Evolutionary conservation across 805 yeast species (phyloP).

Genomic region (Wickerhamiella shivajii): DNA sequence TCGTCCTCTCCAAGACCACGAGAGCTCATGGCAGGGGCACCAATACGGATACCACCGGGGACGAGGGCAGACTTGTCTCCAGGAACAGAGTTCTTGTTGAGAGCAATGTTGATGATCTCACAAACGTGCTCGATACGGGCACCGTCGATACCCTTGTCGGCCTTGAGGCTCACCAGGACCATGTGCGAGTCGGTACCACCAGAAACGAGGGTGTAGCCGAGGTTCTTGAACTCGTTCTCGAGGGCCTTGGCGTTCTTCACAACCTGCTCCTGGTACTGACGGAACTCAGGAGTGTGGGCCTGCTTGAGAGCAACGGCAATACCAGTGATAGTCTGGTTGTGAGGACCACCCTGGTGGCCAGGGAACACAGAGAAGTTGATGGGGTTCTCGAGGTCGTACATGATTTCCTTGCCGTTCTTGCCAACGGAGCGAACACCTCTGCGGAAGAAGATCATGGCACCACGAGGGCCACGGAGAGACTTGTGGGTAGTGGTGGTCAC

Average conservation of each 20-base stretch:
- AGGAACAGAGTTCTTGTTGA: conserved; percentile 95
- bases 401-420: conserved; percentile 84
- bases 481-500: conserved; percentile 99
- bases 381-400: conserved; percentile 83
- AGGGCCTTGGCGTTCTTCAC: conserved; percentile 75
- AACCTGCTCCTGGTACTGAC: conserved; percentile 78
- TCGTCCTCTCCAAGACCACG: conserved; percentile 89
- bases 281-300: conserved; percentile 80
- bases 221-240: conserved; percentile 54
- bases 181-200: conserved; percentile 96
- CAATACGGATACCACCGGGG: conserved; percentile 95
- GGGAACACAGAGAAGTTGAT: conserved; percentile 99
- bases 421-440: conserved; percentile 80
- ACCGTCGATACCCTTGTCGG: conserved; percentile 80
- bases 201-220: conserved; percentile 73
- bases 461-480: conserved; percentile 98
- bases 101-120: conserved; percentile 87
- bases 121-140: conserved; percentile 93
- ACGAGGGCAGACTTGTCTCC: conserved; percentile 94
- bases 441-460: conserved; percentile 98
- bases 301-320: conserved; percentile 94
- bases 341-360: conserved; percentile 99
- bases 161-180: conserved; percentile 75
- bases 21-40: conserved; percentile 97
- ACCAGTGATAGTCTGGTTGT: conserved; percentile 97